Conservation (phyloP, 768 basidiomycete genomes). For the Pleurotus ostreatus region DNA sequence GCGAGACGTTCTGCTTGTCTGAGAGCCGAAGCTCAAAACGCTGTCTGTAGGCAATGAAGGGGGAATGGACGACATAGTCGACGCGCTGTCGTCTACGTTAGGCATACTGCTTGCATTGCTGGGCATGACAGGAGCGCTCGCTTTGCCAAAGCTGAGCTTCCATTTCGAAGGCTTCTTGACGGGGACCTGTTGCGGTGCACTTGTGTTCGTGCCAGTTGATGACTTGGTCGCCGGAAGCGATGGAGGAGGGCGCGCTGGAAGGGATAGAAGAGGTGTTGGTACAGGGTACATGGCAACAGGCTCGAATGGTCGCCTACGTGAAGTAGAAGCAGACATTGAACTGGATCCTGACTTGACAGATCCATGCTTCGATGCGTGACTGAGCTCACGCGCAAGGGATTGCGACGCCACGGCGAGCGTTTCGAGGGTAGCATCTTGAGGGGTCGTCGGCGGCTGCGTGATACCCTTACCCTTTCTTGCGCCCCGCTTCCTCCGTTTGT, state of each 20-base stretch:
- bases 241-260: conserved; percentile 17
- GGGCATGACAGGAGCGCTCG: conserved; percentile 30
- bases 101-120: conserved; percentile 28
- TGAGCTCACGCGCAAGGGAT: conserved; percentile 79
- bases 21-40: conserved; percentile 6
- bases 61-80: conserved; percentile 4
- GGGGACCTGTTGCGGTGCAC: not conserved
- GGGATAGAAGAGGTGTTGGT: conserved; percentile 28
- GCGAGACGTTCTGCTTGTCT: conserved; percentile 2
- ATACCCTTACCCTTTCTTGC: conserved; percentile 76
- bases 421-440: conserved; percentile 55
- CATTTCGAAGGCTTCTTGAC: conserved; percentile 83
- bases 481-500: conserved; percentile 81
- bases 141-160: conserved; percentile 75
- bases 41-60: conserved; percentile 4
- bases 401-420: conserved; percentile 80
- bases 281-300: conserved; percentile 44
- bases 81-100: conserved; percentile 26
- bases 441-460: conserved; percentile 22
- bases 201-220: conserved; percentile 13
- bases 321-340: conserved; percentile 22
- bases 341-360: conserved; percentile 28
- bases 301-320: conserved; percentile 30
- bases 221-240: conserved; percentile 36
- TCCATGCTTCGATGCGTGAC: conserved; percentile 43